phyloP scores from a whole-genome alignment of 139 green algal species.

The Mychonastes homosphaera region DNA sequence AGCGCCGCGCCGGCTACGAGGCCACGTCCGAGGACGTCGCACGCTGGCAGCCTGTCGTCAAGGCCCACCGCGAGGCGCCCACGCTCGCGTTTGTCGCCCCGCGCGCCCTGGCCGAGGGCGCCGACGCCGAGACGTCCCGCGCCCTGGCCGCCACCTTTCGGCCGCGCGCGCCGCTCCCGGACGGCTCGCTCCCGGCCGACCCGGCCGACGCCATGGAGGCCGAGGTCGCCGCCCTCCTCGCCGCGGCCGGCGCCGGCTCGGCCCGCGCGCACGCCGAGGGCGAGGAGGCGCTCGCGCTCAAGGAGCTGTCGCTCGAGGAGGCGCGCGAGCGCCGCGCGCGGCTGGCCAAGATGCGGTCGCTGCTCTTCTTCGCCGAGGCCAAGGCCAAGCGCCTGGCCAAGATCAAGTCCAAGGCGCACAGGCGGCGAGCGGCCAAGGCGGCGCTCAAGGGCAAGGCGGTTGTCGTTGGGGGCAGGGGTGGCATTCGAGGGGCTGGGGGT shows the following conservation, averaged over 20 bases:
- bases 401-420: constrained; percentile 74
- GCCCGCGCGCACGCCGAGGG: constrained; percentile 47
- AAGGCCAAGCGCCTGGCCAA: constrained; percentile 72
- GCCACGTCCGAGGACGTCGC: constrained; percentile 60
- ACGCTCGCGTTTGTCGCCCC: constrained; percentile 64
- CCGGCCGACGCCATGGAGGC: constrained; percentile 62
- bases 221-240: constrained; percentile 75
- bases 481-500: not conserved
- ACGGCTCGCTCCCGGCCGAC: constrained; percentile 14
- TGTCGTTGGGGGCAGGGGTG: not conserved
- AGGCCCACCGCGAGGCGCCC: constrained; percentile 84
- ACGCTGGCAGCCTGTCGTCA: constrained; percentile 86
- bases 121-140: constrained; percentile 1
- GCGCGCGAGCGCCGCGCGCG: constrained; percentile 47
- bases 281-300: constrained; percentile 57
- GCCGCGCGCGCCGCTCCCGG: no score
- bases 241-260: constrained; percentile 39
- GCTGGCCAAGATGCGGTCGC: constrained; percentile 64
- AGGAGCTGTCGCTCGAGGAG: constrained; percentile 69
- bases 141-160: not conserved
- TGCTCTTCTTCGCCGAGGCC: constrained; percentile 87
- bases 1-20: constrained; percentile 83
- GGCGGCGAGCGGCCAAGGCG: constrained; percentile 31
- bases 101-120: constrained; percentile 13
- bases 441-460: constrained; percentile 44